phyloP scores from a whole-genome alignment of 1,139 yeast species.

The Zygoascus meyerae region DNA sequence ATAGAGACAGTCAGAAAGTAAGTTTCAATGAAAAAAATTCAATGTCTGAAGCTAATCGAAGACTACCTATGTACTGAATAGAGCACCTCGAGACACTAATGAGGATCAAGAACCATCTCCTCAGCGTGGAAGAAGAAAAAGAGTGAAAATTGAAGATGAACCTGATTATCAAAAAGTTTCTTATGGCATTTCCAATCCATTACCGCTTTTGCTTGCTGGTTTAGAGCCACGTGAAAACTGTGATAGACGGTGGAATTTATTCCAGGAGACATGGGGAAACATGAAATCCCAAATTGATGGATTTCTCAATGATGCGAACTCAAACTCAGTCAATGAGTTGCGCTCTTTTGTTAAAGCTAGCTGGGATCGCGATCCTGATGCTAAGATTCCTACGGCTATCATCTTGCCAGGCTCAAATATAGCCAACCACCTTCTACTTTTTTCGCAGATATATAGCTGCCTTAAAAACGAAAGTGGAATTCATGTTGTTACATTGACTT shows the following conservation, averaged over 20 bases:
- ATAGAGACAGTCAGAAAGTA: too few relatives aligned
- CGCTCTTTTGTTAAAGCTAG: conserved; percentile 20
- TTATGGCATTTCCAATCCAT: conserved; percentile 24
- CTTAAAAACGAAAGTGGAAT: conserved; percentile 13
- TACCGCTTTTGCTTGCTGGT: conserved; percentile 37
- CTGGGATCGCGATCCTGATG: conserved; percentile 24
- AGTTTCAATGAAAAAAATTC: too few relatives aligned
- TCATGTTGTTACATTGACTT: conserved; percentile 27
- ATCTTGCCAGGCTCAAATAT: conserved; percentile 34
- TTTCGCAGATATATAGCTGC: conserved; percentile 25
- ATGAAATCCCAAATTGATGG: conserved; percentile 21
- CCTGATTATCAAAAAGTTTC: background rate
- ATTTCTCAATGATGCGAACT: conserved; percentile 22
- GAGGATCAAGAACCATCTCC: too few relatives aligned
- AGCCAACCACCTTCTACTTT: conserved; percentile 31
- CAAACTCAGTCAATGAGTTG: conserved; percentile 23
- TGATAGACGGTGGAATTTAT: conserved; percentile 35
- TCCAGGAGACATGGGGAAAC: conserved; percentile 28
- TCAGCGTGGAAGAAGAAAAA: too few relatives aligned
- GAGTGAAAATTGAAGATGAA: too few relatives aligned
- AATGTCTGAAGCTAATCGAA: too few relatives aligned
- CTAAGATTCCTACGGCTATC: conserved; percentile 27
- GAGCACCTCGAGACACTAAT: too few relatives aligned
- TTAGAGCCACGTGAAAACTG: conserved; percentile 32
- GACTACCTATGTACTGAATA: too few relatives aligned